phyloP scores from a whole-genome alignment of 1,284 basidiomycete genomes.

The Leccinum fuscescens region DNA sequence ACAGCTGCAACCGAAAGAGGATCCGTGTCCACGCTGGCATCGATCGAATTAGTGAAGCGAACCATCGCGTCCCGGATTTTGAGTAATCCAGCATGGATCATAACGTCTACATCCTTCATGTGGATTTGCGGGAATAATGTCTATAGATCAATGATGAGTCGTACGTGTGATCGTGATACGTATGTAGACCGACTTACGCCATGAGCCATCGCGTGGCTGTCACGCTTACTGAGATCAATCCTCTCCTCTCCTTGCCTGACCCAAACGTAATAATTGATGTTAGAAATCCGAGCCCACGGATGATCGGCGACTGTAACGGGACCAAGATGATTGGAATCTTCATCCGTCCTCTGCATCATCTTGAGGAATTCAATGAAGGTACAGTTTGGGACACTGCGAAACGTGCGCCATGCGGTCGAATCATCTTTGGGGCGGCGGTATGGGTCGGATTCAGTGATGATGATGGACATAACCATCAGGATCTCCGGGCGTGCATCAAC shows the following conservation, averaged over 20 bases:
- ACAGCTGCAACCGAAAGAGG: background rate
- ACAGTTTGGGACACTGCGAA: background rate
- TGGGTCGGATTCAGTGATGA: background rate
- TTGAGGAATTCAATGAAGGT: background rate
- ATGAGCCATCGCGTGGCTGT: background rate
- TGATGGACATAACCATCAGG: background rate
- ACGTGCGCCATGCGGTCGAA: background rate
- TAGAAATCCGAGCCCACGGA: background rate
- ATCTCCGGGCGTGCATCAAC: background rate
- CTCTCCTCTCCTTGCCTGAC: background rate
- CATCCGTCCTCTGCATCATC: background rate
- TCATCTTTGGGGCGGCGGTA: no score
- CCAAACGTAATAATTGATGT: background rate
- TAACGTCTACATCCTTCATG: background rate
- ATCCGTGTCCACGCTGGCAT: background rate
- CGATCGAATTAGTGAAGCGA: background rate
- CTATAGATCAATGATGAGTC: background rate
- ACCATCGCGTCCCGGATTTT: background rate
- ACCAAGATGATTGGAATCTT: background rate
- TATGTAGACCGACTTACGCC: background rate
- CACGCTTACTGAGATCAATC: background rate
- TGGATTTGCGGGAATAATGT: background rate
- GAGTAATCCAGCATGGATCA: background rate
- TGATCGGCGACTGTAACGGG: background rate
- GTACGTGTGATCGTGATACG: no score